These are phyloP conservation scores for Tuber melanosporum DNA, from an alignment of 495 filamentous ascomycete species.

Conservation along the genomic window DNA sequence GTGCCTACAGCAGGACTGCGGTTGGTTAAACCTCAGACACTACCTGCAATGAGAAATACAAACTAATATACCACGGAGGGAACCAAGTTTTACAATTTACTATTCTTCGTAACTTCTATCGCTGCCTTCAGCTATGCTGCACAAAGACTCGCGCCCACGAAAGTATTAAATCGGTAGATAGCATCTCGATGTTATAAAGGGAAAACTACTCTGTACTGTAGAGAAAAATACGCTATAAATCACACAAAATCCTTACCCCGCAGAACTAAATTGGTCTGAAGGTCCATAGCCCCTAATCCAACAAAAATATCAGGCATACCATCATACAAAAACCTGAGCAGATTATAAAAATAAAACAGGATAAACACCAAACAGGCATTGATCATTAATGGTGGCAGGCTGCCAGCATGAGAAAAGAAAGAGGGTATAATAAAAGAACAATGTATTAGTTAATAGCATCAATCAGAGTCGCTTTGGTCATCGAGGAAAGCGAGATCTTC, in stretches of 20 bases:
- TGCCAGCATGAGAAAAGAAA: neutral
- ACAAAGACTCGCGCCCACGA: slow-evolving; percentile 48
- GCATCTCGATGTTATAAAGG: neutral
- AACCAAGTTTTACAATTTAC: slow-evolving; percentile 87
- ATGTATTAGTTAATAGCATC: neutral
- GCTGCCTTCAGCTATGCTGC: slow-evolving; percentile 87
- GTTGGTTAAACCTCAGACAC: slow-evolving; percentile 49
- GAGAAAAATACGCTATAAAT: neutral
- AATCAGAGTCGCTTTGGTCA: slow-evolving; percentile 36
- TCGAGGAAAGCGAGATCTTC: slow-evolving; percentile 35
- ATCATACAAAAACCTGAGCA: neutral
- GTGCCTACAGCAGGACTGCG: slow-evolving; percentile 85
- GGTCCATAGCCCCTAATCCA: neutral
- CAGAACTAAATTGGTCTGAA: neutral
- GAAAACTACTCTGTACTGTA: neutral
- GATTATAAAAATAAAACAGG: neutral
- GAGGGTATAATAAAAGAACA: neutral
- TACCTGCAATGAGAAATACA: neutral
- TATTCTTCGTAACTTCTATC: slow-evolving; percentile 90
- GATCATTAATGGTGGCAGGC: neutral
- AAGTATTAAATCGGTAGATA: neutral
- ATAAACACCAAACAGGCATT: neutral
- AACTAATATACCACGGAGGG: slow-evolving; percentile 19
- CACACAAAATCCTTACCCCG: neutral
- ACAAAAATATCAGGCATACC: neutral